These are phyloP conservation scores for Lichtheimia ornata DNA, from an alignment of 371 early-diverging fungal genomes.

Conservation along the genomic window DNA sequence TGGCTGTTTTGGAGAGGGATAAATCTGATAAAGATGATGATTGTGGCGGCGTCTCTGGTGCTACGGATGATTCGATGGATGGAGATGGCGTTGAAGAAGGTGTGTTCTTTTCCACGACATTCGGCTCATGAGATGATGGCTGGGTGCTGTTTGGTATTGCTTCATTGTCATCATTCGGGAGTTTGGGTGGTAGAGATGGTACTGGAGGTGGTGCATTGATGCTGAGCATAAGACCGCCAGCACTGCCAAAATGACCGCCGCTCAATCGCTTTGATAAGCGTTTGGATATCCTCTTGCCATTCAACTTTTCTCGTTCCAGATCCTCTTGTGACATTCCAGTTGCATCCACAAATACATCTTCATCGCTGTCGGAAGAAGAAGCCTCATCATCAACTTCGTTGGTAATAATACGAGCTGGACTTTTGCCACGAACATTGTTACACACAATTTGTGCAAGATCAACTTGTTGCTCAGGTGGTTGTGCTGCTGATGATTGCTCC, in stretches of 20 bases:
- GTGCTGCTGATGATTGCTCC: not conserved
- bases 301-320: conserved; percentile 34
- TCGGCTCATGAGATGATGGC: not conserved
- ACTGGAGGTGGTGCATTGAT: conserved; percentile 20
- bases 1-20: not conserved
- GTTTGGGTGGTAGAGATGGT: conserved; percentile 7
- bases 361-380: conserved; percentile 22
- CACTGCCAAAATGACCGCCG: conserved; percentile 51
- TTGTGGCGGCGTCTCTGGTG: conserved; percentile 7
- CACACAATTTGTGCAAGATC: conserved; percentile 1
- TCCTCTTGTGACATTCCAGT: conserved; percentile 36
- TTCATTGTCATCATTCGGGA: not conserved
- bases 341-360: conserved; percentile 45
- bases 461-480: conserved; percentile 1
- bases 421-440: not conserved
- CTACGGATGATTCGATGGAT: not conserved
- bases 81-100: not conserved
- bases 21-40: not conserved
- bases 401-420: not conserved
- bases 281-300: conserved; percentile 25
- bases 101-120: too few species aligned
- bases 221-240: conserved; percentile 47
- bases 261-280: conserved; percentile 42
- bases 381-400: conserved; percentile 17
- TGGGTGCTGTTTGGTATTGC: not conserved